These are phyloP conservation scores for Vigna mungo DNA, from an alignment of 306 rosid genomes.

Conservation along the genomic window DNA sequence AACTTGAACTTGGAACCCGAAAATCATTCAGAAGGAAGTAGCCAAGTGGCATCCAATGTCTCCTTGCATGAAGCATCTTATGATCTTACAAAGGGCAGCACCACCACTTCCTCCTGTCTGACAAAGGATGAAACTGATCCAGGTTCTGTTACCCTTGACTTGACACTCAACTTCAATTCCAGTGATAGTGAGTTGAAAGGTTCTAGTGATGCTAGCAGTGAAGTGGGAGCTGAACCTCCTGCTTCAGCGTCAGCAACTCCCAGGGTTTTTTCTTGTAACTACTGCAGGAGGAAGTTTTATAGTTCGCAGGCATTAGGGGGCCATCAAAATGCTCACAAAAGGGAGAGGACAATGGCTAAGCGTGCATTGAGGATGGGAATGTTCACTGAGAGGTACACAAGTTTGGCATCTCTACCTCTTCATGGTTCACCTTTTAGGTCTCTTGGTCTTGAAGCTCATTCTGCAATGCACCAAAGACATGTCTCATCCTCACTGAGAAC, in stretches of 20 bases:
- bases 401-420: slow-evolving; percentile 92
- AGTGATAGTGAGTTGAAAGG: slow-evolving; percentile 56
- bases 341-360: slow-evolving; percentile 97
- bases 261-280: slow-evolving; percentile 87
- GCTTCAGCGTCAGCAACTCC: slow-evolving; percentile 57
- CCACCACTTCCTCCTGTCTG: slow-evolving; percentile 63
- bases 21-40: slow-evolving; percentile 61
- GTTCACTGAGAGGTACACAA: slow-evolving; percentile 74
- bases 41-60: slow-evolving; percentile 59
- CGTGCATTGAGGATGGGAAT: slow-evolving; percentile 94
- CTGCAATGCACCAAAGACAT: slow-evolving; percentile 73
- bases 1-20: slow-evolving; percentile 75
- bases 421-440: slow-evolving; percentile 87
- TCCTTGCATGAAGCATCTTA: slow-evolving; percentile 56
- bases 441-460: slow-evolving; percentile 87
- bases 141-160: slow-evolving; percentile 64
- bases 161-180: slow-evolving; percentile 68
- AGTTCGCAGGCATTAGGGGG: slow-evolving; percentile 98
- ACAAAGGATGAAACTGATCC: slow-evolving; percentile 56
- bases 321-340: slow-evolving; percentile 94
- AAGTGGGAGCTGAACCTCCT: slow-evolving; percentile 54
- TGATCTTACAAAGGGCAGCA: slow-evolving; percentile 61
- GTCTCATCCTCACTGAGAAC: slow-evolving; percentile 57
- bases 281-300: slow-evolving; percentile 82
- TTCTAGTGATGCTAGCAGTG: slow-evolving; percentile 61